Conservation (phyloP, 2,329 filamentous ascomycete genomes). For the Trichoderma koningiopsis region DNA sequence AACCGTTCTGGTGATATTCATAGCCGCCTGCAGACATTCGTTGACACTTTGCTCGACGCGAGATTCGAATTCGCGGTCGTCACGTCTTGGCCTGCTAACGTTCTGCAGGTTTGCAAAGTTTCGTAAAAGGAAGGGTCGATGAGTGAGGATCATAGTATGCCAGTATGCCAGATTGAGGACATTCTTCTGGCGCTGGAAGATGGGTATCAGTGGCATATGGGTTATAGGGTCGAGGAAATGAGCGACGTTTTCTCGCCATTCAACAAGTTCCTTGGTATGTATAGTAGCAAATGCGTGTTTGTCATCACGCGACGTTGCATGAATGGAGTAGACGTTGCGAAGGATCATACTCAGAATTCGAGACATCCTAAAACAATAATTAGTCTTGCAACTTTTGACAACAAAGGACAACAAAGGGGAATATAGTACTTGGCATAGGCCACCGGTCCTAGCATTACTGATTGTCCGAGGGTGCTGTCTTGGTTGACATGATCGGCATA, state of each 20-base stretch:
- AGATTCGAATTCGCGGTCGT: slow-evolving; percentile 9
- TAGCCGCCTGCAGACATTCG: slow-evolving; percentile 11
- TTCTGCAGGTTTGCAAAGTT: slow-evolving; percentile 21
- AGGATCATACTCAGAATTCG: slow-evolving; percentile 21
- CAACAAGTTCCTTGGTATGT: slow-evolving; percentile 12
- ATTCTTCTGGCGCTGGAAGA: slow-evolving; percentile 20
- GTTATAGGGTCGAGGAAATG: slow-evolving; percentile 13
- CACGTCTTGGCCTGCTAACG: slow-evolving; percentile 10
- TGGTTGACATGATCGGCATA: slow-evolving; percentile 12
- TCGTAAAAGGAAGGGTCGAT: slow-evolving; percentile 11
- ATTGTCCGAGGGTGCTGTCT: slow-evolving; percentile 14
- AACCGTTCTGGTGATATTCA: slow-evolving; percentile 15
- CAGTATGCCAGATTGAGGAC: slow-evolving; percentile 17
- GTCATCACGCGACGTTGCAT: slow-evolving; percentile 17
- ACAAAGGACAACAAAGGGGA: no score
- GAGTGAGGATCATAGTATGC: slow-evolving; percentile 21
- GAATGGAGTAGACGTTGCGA: slow-evolving; percentile 20
- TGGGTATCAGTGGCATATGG: slow-evolving; percentile 16
- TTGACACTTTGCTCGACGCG: slow-evolving; percentile 13
- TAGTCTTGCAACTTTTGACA: background rate
- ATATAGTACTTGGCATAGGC: slow-evolving; percentile 15
- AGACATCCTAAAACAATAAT: background rate
- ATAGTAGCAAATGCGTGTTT: slow-evolving; percentile 18
- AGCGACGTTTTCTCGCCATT: slow-evolving; percentile 16
- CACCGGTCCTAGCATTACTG: slow-evolving; percentile 9